Percentiles rank a stretch among this genome's conserved stretches.
Evolutionary conservation across 257 asterid genomes (phyloP).

Genomic region (Solanum tarapatanum): DNA sequence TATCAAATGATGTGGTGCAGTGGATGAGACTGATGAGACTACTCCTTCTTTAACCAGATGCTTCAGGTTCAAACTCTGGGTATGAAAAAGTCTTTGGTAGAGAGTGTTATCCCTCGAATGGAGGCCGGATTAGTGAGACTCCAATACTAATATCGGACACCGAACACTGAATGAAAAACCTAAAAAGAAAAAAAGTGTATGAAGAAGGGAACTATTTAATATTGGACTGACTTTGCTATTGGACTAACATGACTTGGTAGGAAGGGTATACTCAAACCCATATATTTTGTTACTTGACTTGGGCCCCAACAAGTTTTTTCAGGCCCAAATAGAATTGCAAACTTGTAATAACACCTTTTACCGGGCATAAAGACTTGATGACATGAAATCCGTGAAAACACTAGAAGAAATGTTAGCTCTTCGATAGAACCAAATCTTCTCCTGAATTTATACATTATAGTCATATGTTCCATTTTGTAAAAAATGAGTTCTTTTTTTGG

Average conservation of each 20-base stretch:
- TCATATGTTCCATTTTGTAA: too few species aligned
- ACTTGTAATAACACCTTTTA: not conserved
- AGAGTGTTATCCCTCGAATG: too few species aligned
- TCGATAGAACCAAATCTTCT: not conserved
- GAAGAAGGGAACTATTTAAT: not conserved
- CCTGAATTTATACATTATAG: too few species aligned
- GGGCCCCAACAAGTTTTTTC: not conserved
- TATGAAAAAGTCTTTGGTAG: too few species aligned
- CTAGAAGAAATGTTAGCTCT: not conserved
- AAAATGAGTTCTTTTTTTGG: too few species aligned
- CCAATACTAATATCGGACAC: too few species aligned
- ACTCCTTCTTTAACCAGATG: too few species aligned
- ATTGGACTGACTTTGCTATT: not conserved
- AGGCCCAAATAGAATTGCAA: not conserved
- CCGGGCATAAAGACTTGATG: not conserved
- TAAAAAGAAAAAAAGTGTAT: not conserved
- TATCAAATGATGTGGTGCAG: too few species aligned
- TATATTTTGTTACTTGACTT: not conserved
- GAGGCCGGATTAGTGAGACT: too few species aligned
- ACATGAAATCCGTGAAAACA: not conserved
- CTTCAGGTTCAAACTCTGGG: too few species aligned
- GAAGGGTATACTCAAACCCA: not conserved
- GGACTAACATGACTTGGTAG: not conserved
- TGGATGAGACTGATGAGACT: too few species aligned
- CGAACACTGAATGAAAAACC: too few species aligned